phyloP scores from a whole-genome alignment of 257 asterid genomes.

The Leonotis leonurus region DNA sequence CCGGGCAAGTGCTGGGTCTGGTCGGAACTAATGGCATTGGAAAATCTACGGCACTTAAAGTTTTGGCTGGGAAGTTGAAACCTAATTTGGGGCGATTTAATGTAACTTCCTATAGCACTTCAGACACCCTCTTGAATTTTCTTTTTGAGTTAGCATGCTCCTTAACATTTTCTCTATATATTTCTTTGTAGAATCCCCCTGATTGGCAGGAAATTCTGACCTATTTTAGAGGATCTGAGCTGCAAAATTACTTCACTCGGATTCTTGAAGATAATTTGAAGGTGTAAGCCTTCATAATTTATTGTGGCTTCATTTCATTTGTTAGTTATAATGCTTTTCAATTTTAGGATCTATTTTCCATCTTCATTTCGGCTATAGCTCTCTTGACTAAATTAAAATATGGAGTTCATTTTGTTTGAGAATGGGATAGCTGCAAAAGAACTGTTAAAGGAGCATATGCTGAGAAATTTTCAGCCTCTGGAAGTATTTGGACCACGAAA shows the following conservation, averaged over 20 bases:
- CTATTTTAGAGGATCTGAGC: conserved; percentile 94
- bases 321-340: background rate
- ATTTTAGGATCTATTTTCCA: background rate
- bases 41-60: conserved; percentile 87
- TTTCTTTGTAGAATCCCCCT: conserved; percentile 80
- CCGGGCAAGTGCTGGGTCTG: conserved; percentile 99
- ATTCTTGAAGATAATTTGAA: conserved; percentile 94
- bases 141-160: conserved; percentile 5
- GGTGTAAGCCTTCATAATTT: conserved; percentile 33
- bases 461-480: background rate
- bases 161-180: conserved; percentile 12
- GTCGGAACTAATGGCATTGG: conserved; percentile 99
- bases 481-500: background rate
- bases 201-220: conserved; percentile 99
- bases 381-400: background rate
- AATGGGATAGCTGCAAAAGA: background rate
- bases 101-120: conserved; percentile 24
- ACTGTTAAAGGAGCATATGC: background rate
- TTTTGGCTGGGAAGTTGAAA: conserved; percentile 92
- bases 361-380: background rate
- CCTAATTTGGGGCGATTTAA: conserved; percentile 94
- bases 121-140: background rate
- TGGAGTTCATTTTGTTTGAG: background rate
- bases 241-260: conserved; percentile 94
- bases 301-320: background rate